These are phyloP conservation scores for Lachancea lanzarotensis DNA, from an alignment of 805 yeast species.

Conservation along the genomic window DNA sequence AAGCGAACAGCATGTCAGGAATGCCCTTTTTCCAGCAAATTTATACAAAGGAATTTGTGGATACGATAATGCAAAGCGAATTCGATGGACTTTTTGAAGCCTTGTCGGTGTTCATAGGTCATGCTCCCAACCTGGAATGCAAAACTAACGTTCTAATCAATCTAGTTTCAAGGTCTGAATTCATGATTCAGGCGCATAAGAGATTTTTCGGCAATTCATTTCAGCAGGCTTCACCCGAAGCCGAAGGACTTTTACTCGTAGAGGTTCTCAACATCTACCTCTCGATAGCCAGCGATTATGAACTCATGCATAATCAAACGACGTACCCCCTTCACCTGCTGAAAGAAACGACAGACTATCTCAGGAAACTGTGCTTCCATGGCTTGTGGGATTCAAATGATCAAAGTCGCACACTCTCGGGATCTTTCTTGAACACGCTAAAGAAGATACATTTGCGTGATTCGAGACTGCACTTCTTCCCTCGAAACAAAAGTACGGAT, in stretches of 20 bases:
- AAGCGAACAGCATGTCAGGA: background rate
- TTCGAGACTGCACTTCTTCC: conserved; percentile 23
- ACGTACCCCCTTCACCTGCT: conserved; percentile 16
- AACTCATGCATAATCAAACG: conserved; percentile 15
- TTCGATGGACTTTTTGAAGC: conserved; percentile 7
- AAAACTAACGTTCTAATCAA: conserved; percentile 14
- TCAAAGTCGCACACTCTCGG: conserved; percentile 7
- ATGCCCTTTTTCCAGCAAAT: background rate
- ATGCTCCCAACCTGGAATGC: conserved; percentile 12
- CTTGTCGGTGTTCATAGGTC: conserved; percentile 10
- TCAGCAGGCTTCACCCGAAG: background rate
- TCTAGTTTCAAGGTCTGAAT: conserved; percentile 15
- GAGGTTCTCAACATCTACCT: conserved; percentile 22
- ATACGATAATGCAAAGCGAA: conserved; percentile 8
- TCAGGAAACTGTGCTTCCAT: conserved; percentile 21
- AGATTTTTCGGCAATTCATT: background rate
- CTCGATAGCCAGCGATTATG: conserved; percentile 26
- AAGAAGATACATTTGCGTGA: conserved; percentile 27
- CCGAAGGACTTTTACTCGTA: conserved; percentile 12
- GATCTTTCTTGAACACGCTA: conserved; percentile 16
- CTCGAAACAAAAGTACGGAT: conserved; percentile 10
- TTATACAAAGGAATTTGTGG: conserved; percentile 14
- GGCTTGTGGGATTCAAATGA: conserved; percentile 16
- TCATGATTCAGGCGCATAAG: conserved; percentile 11
- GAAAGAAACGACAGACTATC: conserved; percentile 11